These are phyloP conservation scores for Senna siamea DNA, from an alignment of 306 rosid genomes.

Conservation along the genomic window DNA sequence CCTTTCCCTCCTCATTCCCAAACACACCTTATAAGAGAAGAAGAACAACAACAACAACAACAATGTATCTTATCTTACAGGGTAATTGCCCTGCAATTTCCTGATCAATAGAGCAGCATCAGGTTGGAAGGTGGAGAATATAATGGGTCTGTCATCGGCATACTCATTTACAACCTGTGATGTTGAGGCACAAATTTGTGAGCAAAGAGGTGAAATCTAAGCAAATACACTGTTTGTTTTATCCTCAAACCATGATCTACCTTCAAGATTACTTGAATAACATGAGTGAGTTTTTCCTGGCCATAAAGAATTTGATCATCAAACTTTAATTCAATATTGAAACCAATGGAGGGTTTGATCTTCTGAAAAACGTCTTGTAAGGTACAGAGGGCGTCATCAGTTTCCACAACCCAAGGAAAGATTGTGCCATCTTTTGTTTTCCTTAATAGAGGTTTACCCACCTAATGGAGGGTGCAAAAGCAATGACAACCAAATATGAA, in stretches of 20 bases:
- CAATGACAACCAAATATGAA: too few species aligned
- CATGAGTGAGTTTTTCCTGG: conserved; percentile 35
- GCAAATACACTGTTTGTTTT: too few species aligned
- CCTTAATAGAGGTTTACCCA: conserved; percentile 43
- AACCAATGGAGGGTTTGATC: conserved; percentile 49
- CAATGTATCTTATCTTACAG: too few species aligned
- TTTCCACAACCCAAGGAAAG: conserved; percentile 53
- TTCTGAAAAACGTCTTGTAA: conserved; percentile 50
- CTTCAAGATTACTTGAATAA: conserved; percentile 45
- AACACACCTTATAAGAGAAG: too few species aligned
- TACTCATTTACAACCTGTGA: conserved; percentile 46
- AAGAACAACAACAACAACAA: too few species aligned
- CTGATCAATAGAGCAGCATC: conserved; percentile 54
- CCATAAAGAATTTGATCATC: conserved; percentile 48
- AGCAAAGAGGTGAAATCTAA: too few species aligned
- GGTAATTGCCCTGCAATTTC: conserved; percentile 49
- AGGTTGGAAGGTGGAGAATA: conserved; percentile 59
- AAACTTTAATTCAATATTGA: conserved; percentile 57
- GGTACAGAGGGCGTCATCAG: conserved; percentile 54
- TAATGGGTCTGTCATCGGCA: conserved; percentile 48
- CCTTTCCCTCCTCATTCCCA: too few species aligned
- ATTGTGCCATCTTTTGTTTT: conserved; percentile 48
- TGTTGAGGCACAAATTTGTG: not conserved
- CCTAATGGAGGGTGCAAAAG: too few species aligned
- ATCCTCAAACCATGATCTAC: conserved; percentile 9